phyloP scores from a whole-genome alignment of 306 rosid genomes.

The Luffa aegyptiaca region DNA sequence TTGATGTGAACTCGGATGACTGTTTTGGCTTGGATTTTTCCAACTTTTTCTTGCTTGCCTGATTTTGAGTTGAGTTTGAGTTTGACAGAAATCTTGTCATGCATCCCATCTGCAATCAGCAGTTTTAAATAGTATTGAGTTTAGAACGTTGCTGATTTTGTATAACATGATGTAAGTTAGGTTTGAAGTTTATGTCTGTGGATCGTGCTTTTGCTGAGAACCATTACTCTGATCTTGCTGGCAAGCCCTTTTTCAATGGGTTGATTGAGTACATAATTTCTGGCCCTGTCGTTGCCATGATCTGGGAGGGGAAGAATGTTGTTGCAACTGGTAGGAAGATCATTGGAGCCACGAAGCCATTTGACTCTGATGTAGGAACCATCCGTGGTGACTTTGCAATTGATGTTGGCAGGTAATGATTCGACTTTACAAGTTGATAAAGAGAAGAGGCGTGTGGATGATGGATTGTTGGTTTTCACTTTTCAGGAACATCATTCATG shows the following conservation, averaged over 20 bases:
- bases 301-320: conserved; percentile 93
- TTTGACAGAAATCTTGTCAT: neutral
- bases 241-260: conserved; percentile 79
- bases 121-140: neutral
- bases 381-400: conserved; percentile 87
- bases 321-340: conserved; percentile 74
- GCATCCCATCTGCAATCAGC: neutral
- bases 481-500: conserved; percentile 84
- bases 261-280: conserved; percentile 79
- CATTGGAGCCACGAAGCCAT: conserved; percentile 89
- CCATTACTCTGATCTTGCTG: conserved; percentile 81
- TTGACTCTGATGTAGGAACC: conserved; percentile 86
- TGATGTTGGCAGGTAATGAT: conserved; percentile 75
- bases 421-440: neutral
- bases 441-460: neutral
- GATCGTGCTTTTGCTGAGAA: conserved; percentile 81
- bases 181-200: conserved; percentile 66
- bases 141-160: neutral
- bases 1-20: neutral
- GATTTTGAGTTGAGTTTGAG: neutral
- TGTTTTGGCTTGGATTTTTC: neutral
- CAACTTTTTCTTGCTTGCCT: neutral
- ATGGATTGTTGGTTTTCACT: neutral
- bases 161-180: conserved; percentile 22
- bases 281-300: conserved; percentile 97